Conservation (phyloP, 1,139 yeast species). For the Sugiyamaella castrensis region DNA sequence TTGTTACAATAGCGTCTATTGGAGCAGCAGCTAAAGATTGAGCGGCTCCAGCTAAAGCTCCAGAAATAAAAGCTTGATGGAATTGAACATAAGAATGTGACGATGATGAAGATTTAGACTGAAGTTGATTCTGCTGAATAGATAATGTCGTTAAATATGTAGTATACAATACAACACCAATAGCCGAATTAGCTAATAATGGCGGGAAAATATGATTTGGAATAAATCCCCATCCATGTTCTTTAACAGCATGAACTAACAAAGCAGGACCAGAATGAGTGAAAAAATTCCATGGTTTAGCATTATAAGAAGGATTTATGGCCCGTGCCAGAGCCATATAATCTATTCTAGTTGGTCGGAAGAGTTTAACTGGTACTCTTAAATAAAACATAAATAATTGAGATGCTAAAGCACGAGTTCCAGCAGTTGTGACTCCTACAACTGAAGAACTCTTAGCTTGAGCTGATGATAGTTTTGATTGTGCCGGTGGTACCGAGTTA, state of each 20-base stretch:
- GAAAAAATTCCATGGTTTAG: constrained; percentile 60
- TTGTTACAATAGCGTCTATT: constrained; percentile 81
- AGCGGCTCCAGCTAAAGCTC: constrained; percentile 78
- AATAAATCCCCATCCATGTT: constrained; percentile 83
- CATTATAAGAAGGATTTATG: constrained; percentile 33
- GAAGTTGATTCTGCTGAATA: constrained; percentile 12
- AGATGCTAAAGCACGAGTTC: constrained; percentile 75
- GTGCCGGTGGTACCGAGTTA: too few species aligned
- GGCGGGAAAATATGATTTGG: constrained; percentile 87
- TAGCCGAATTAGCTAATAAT: constrained; percentile 52
- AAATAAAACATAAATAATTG: constrained; percentile 76
- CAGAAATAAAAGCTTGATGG: constrained; percentile 69
- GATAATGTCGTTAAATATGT: constrained; percentile 55
- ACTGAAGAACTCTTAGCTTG: constrained; percentile 23
- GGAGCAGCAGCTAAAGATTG: constrained; percentile 96
- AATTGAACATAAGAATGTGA: constrained; percentile 18
- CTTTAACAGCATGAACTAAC: constrained; percentile 62
- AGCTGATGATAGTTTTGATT: not conserved
- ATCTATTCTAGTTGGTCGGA: constrained; percentile 87
- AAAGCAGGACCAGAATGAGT: constrained; percentile 78
- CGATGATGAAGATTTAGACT: constrained; percentile 7
- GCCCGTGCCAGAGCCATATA: constrained; percentile 50
- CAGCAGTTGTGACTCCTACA: constrained; percentile 73
- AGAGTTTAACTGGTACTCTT: constrained; percentile 76
- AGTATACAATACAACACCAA: constrained; percentile 82